phyloP scores from a whole-genome alignment of 345 rosid genomes.

The Populus nigra region DNA sequence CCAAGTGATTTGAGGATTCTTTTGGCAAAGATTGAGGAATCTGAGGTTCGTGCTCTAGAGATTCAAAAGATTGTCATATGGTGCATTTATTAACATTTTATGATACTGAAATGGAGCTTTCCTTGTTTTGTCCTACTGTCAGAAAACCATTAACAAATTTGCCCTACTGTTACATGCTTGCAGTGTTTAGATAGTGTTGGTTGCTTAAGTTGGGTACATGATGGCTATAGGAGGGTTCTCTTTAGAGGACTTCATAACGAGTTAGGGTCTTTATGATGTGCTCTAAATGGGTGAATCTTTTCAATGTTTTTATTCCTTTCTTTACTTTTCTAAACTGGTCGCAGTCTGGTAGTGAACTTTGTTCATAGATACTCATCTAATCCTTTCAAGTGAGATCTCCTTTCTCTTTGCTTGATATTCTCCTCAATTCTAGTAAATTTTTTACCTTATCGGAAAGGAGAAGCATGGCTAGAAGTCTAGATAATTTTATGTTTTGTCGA shows the following conservation, averaged over 20 bases:
- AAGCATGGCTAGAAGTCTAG: too few relatives aligned
- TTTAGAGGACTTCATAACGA: not conserved
- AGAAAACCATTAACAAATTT: not conserved
- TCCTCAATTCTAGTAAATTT: too few relatives aligned
- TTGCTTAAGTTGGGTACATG: not conserved
- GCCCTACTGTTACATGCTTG: not conserved
- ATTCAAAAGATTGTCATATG: not conserved
- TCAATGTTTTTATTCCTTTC: too few relatives aligned
- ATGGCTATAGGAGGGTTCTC: not conserved
- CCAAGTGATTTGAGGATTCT: conserved; percentile 73
- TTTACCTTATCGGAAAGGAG: too few relatives aligned
- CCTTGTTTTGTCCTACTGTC: not conserved
- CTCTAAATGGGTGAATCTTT: not conserved
- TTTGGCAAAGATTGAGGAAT: conserved; percentile 89
- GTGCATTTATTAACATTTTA: not conserved
- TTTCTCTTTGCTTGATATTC: too few relatives aligned
- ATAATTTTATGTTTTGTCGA: too few relatives aligned
- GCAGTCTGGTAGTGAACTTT: too few relatives aligned
- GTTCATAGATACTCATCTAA: too few relatives aligned
- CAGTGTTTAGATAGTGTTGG: not conserved
- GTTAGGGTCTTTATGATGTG: not conserved
- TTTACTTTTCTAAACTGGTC: too few relatives aligned
- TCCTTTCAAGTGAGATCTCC: too few relatives aligned
- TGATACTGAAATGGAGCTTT: not conserved
- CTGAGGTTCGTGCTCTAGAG: conserved; percentile 57